Base-by-base conservation (phyloP, 805 yeast species). In the Yarrowia osloensis region DNA sequence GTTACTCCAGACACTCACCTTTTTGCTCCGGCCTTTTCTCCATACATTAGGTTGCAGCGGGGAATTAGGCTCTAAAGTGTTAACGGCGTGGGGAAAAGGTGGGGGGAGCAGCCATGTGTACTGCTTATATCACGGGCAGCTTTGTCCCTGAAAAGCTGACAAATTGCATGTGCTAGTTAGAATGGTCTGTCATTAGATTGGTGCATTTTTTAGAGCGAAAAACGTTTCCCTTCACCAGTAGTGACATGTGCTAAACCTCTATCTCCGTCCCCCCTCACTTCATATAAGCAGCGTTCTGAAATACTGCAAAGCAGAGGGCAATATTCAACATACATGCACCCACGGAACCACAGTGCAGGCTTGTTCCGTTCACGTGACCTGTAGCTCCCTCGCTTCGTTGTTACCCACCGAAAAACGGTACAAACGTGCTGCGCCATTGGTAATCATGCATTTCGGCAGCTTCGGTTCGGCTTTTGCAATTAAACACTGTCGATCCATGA, bases 71-170 rank as follows among this genome's bases (percentile, higher is more conserved):
- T 50, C 57, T 50, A 50, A 49, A 33, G 57, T 22, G 57, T 33
- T 50, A 50, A 50, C 57, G 57, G 57, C 57, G 57, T 33, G 57
- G 57, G 57, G 57, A 33, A 50, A 33, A 21, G 57, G 57, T 33
- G 57, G 57, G 57, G 57, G 19, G 4, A 19, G 15, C 1, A 6
- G 11, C 7, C 42, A 39, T 22, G 19, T 15, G 4, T 35, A 17
- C 39, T 12, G 35, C 4, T 12, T 9, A 33, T 2, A 33, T 8
- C 31, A 28, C 31, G 9, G 31, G 9, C 31, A 28, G 11, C 31
- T 8, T 28, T 28, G 11, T 28, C 2, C 31, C n/a, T n/a, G n/a
- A n/a, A n/a, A 28, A 33, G 17, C 35, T 9, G 35, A 33, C 2
- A 11, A 13, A 11, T 1, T 33, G 5, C 13, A 12, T 11, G 6